These are phyloP conservation scores for Scenedesmus sp. DNA, from an alignment of 163 green algal species.

Conservation along the genomic window DNA sequence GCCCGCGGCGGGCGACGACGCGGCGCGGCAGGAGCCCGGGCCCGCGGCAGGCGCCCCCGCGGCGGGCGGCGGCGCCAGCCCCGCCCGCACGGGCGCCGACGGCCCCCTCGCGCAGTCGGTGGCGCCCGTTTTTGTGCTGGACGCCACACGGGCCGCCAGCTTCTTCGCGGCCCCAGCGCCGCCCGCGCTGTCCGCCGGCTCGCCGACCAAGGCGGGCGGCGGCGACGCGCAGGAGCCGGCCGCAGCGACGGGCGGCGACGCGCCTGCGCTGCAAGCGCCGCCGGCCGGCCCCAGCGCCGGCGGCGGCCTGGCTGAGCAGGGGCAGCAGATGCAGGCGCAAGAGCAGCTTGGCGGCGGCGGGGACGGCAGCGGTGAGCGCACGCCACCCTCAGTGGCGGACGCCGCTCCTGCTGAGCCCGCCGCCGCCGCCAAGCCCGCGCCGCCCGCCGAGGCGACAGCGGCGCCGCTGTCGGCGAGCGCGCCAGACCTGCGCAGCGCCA, in stretches of 20 bases:
- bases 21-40: not conserved
- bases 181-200: not conserved
- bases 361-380: too few relatives aligned
- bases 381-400: too few relatives aligned
- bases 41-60: not conserved
- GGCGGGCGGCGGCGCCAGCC: too few relatives aligned
- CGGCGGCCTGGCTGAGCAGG: not conserved
- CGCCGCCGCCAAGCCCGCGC: too few relatives aligned
- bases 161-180: slow-evolving; percentile 21
- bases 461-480: slow-evolving; percentile 16
- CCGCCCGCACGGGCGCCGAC: too few relatives aligned
- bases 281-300: too few relatives aligned
- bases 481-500: slow-evolving; percentile 26
- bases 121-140: slow-evolving; percentile 20
- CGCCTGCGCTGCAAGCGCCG: not conserved
- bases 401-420: too few relatives aligned
- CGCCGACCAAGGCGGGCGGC: not conserved
- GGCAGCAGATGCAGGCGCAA: not conserved
- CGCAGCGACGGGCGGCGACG: not conserved
- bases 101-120: slow-evolving; percentile 34
- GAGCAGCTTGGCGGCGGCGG: not conserved
- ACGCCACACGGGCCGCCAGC: slow-evolving; percentile 11
- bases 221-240: not conserved
- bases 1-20: slow-evolving; percentile 5
- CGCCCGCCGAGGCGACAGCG: too few relatives aligned